Evolutionary conservation across 805 yeast genomes (phyloP).

Genomic region (Saccharomycopsis babjevae): DNA sequence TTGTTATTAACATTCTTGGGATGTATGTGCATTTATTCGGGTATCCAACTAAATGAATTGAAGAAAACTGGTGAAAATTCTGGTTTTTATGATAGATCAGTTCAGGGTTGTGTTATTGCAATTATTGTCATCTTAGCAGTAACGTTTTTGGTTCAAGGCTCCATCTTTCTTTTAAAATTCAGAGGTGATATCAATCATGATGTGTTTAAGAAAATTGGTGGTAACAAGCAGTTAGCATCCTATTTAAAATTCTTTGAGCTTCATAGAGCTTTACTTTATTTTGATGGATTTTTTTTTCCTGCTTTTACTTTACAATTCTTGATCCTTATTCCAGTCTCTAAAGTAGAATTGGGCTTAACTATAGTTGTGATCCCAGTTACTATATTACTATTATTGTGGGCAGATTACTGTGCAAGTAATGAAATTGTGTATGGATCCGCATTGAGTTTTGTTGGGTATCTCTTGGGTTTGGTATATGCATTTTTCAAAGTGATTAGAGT

Average conservation of each 20-base stretch:
- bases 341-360: slow-evolving; percentile 32
- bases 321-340: slow-evolving; percentile 30
- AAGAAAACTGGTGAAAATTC: slow-evolving; percentile 19
- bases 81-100: slow-evolving; percentile 24
- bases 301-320: slow-evolving; percentile 34
- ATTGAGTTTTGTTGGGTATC: slow-evolving; percentile 22
- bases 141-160: slow-evolving; percentile 26
- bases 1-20: slow-evolving; percentile 29
- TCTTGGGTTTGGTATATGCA: slow-evolving; percentile 30
- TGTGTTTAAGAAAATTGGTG: slow-evolving; percentile 32
- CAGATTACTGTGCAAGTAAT: slow-evolving; percentile 28
- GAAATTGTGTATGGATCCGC: slow-evolving; percentile 24
- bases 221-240: slow-evolving; percentile 25
- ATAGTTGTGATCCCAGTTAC: slow-evolving; percentile 27
- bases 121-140: slow-evolving; percentile 27
- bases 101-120: slow-evolving; percentile 30
- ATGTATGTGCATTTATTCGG: slow-evolving; percentile 33
- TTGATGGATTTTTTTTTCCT: slow-evolving; percentile 30
- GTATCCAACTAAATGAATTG: slow-evolving; percentile 32
- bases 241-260: slow-evolving; percentile 28
- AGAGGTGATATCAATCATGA: slow-evolving; percentile 29
- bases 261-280: slow-evolving; percentile 25
- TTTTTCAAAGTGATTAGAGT: slow-evolving; percentile 31
- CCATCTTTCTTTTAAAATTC: slow-evolving; percentile 25
- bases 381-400: slow-evolving; percentile 24